A percentile compares a stretch with the other conserved stretches of the same genome.
Evolutionary conservation across 2,329 filamentous ascomycete genomes (phyloP).

Genomic region (Leptosphaerulina australis): DNA sequence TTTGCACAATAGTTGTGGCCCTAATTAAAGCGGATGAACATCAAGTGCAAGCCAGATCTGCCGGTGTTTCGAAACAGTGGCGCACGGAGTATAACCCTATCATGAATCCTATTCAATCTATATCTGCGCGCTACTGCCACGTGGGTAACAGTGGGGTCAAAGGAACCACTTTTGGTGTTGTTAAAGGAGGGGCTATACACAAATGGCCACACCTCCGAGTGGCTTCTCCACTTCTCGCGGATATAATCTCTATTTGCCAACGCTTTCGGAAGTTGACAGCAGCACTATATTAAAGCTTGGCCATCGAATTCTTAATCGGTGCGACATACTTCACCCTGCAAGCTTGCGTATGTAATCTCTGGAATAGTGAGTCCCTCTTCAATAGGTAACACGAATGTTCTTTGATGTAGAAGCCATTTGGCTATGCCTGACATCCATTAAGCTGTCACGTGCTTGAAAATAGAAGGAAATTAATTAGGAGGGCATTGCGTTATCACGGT

Average conservation of each 20-base stretch:
- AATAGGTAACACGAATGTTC: no score
- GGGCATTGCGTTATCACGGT: no score
- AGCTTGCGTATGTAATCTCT: no score
- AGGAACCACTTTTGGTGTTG: neutral
- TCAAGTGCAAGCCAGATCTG: neutral
- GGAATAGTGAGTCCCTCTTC: neutral
- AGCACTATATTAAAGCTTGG: neutral
- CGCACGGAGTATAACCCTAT: neutral
- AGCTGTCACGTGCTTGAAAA: no score
- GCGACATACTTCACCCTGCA: neutral
- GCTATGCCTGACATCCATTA: no score
- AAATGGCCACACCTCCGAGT: conserved; percentile 2
- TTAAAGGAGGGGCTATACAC: conserved; percentile 1
- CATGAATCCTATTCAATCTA: conserved; percentile 2
- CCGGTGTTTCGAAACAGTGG: conserved; percentile 1
- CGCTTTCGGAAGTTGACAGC: neutral
- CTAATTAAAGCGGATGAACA: conserved; percentile 8
- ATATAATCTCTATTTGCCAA: neutral
- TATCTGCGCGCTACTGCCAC: conserved; percentile 3
- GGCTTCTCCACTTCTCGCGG: conserved; percentile 1
- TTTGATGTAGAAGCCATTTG: no score
- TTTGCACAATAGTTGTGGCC: no score
- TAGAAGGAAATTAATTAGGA: no score
- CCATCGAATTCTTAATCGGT: neutral
- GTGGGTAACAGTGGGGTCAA: conserved; percentile 4